A percentile compares a stretch with the other conserved stretches of the same genome.
phyloP scores from a whole-genome alignment of 306 rosid species.

The Cyclanthera cordifolia region DNA sequence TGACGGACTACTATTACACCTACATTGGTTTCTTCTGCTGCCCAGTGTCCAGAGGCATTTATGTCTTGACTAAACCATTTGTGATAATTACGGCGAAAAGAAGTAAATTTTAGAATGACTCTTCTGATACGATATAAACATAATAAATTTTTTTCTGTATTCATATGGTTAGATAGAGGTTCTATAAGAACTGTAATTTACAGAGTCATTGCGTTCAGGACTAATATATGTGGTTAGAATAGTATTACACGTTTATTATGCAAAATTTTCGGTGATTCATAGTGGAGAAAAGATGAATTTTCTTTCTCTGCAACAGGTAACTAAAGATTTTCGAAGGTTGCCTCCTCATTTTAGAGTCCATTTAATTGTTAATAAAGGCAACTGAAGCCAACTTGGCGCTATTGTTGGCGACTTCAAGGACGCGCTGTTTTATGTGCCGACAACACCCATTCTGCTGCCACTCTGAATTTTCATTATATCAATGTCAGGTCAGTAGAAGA shows the following conservation, averaged over 20 bases:
- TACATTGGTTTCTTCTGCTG: neutral
- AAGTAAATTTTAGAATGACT: neutral
- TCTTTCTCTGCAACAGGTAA: neutral
- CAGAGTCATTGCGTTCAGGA: neutral
- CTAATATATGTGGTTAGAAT: neutral
- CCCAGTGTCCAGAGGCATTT: neutral
- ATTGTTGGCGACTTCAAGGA: conserved; percentile 3
- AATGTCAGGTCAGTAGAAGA: conserved; percentile 10
- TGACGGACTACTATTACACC: neutral
- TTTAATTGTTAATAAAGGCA: conserved; percentile 3
- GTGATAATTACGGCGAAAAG: neutral
- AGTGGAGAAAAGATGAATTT: neutral
- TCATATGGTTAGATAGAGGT: neutral
- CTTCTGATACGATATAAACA: neutral
- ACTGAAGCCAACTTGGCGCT: neutral
- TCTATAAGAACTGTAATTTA: neutral
- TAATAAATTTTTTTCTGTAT: neutral
- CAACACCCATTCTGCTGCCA: neutral
- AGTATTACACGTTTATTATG: neutral
- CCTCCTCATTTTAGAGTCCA: too few relatives aligned
- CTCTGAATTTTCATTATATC: conserved; percentile 10
- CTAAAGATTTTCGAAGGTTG: conserved; percentile 1
- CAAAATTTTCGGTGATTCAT: neutral
- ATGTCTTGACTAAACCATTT: neutral
- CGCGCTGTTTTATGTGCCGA: conserved; percentile 6